These are phyloP conservation scores for Opeltia flavorubescens DNA, from an alignment of 495 filamentous ascomycete species.

Conservation along the genomic window DNA sequence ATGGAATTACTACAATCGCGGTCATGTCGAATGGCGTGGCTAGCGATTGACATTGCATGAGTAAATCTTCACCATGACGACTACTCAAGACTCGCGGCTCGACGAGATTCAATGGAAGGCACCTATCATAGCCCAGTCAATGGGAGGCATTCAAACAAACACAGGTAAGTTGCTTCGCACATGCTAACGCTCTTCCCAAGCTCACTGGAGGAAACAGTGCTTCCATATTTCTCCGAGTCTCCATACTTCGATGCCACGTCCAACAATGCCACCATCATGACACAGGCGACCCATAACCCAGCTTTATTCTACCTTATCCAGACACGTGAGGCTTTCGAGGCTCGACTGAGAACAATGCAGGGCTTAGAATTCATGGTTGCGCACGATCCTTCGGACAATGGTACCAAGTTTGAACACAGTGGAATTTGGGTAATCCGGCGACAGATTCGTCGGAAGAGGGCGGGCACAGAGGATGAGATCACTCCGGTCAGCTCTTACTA, in stretches of 20 bases:
- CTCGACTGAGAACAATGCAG: slow-evolving; percentile 56
- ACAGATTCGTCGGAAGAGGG: slow-evolving; percentile 53
- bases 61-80: slow-evolving; percentile 16
- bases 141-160: slow-evolving; percentile 47
- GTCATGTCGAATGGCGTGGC: background rate
- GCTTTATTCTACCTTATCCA: slow-evolving; percentile 47
- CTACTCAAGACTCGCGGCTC: slow-evolving; percentile 42
- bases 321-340: slow-evolving; percentile 70
- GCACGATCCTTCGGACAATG: slow-evolving; percentile 54
- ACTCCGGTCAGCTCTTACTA: slow-evolving; percentile 67
- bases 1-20: no score
- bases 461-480: slow-evolving; percentile 50
- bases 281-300: slow-evolving; percentile 59
- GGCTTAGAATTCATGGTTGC: slow-evolving; percentile 72
- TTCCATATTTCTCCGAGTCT: slow-evolving; percentile 80
- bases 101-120: slow-evolving; percentile 71
- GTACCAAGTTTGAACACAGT: slow-evolving; percentile 36
- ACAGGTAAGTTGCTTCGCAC: slow-evolving; percentile 15
- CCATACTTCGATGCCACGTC: slow-evolving; percentile 84
- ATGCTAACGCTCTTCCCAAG: background rate
- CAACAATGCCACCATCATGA: slow-evolving; percentile 68
- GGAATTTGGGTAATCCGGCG: slow-evolving; percentile 90
- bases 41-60: no score
- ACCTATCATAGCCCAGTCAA: slow-evolving; percentile 42
- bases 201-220: slow-evolving; percentile 30